Evolutionary conservation across 768 basidiomycete genomes (phyloP).

Genomic region (Suillus paluster): DNA sequence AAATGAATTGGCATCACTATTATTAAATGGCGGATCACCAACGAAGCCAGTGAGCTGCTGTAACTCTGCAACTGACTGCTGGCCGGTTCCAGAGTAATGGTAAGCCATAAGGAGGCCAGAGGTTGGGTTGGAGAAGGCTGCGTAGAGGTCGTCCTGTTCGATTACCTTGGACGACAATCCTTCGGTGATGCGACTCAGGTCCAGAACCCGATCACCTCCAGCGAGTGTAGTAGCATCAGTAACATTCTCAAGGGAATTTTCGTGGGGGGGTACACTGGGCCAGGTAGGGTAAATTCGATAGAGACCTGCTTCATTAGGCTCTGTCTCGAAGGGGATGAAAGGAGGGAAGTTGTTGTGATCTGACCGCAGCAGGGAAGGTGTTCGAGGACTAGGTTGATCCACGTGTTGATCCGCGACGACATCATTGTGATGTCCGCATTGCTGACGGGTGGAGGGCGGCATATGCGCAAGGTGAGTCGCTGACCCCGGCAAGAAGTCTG

Average conservation of each 20-base stretch:
- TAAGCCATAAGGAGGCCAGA: too few relatives aligned
- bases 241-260: neutral
- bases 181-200: neutral
- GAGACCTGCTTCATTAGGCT: constrained; percentile 4
- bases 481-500: too few relatives aligned
- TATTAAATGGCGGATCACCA: constrained; percentile 23
- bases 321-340: neutral
- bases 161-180: neutral
- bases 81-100: too few relatives aligned
- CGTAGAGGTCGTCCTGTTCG: too few relatives aligned
- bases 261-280: neutral
- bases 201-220: neutral
- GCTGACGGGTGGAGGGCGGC: neutral
- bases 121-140: constrained; percentile 26
- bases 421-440: neutral
- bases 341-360: neutral
- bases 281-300: constrained; percentile 9
- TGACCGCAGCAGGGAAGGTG: neutral
- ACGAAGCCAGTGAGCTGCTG: constrained; percentile 32
- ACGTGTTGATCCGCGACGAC: neutral
- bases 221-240: constrained; percentile 6
- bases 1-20: constrained; percentile 24
- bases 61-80: constrained; percentile 30
- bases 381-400: neutral
- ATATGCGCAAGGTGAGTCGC: neutral